Conservation (phyloP, 1,284 basidiomycete genomes). For the Tausonia pullulans region DNA sequence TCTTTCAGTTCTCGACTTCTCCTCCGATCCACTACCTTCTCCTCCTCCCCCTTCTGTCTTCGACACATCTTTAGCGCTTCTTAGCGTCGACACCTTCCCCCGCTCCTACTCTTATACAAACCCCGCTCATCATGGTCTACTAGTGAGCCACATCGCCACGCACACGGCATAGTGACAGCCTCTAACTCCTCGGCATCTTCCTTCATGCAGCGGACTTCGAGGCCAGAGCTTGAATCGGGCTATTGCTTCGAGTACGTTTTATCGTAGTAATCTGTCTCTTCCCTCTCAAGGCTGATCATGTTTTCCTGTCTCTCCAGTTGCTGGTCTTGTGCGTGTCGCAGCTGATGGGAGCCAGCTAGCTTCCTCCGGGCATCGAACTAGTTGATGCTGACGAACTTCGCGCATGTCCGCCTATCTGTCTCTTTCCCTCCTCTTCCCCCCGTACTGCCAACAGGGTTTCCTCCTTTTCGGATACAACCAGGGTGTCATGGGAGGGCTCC, state of each 20-base stretch:
- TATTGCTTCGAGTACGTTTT: background rate
- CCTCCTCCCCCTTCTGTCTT: constrained; percentile 1
- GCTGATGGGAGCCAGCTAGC: background rate
- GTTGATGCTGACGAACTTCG: too few relatives aligned
- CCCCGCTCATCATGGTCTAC: too few relatives aligned
- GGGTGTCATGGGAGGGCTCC: constrained; percentile 33
- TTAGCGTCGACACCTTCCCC: too few relatives aligned
- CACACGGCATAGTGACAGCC: background rate
- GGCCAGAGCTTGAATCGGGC: background rate
- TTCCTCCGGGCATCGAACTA: too few relatives aligned
- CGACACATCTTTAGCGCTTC: background rate
- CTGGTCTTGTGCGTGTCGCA: background rate
- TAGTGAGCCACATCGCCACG: background rate
- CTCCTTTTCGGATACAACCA: constrained; percentile 23
- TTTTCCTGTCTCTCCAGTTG: background rate
- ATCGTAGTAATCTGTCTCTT: too few relatives aligned
- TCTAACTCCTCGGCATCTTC: background rate
- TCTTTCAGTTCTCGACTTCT: too few relatives aligned
- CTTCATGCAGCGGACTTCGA: background rate
- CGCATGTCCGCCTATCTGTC: too few relatives aligned
- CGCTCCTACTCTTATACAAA: too few relatives aligned
- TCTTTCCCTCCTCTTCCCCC: too few relatives aligned
- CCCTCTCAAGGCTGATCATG: too few relatives aligned
- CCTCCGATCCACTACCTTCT: too few relatives aligned
- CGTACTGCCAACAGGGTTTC: background rate